Percentiles rank a stretch among this genome's conserved stretches.
phyloP scores from a whole-genome alignment of 106 monocot species.

The Hemerocallis citrina region DNA sequence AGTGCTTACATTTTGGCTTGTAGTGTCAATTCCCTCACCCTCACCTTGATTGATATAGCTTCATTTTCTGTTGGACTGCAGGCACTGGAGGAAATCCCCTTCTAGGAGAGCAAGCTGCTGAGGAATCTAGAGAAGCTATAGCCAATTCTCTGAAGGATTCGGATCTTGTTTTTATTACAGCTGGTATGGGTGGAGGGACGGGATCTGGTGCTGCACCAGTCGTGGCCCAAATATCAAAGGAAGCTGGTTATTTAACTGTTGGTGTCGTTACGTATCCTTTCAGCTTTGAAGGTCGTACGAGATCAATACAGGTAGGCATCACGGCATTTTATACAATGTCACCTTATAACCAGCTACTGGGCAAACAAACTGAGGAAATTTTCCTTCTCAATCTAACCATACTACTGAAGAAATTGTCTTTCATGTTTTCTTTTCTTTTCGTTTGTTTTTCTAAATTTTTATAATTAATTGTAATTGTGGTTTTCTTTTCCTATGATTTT shows the following conservation, averaged over 20 bases:
- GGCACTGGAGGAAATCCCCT: constrained; percentile 96
- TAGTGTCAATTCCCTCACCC: too few species aligned
- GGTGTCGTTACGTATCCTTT: constrained; percentile 99
- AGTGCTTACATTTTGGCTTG: too few species aligned
- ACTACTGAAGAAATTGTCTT: too few species aligned
- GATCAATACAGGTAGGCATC: constrained; percentile 73
- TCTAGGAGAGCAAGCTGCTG: constrained; percentile 96
- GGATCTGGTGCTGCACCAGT: constrained; percentile 99
- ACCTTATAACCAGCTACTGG: too few species aligned
- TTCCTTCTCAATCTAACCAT: too few species aligned
- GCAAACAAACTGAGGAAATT: too few species aligned
- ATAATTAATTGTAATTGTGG: too few species aligned
- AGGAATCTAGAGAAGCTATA: constrained; percentile 92
- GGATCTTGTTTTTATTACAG: constrained; percentile 94
- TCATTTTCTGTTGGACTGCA: constrained; percentile 15
- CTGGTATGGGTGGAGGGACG: constrained; percentile 97
- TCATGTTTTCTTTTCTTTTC: too few species aligned
- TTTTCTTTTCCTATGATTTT: too few species aligned
- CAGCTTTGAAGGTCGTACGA: constrained; percentile 97
- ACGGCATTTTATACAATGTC: neutral
- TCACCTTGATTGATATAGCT: neutral
- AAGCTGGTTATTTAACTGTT: constrained; percentile 96
- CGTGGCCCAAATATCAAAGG: constrained; percentile 96
- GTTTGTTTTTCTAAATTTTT: too few species aligned
- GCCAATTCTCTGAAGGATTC: constrained; percentile 72